Base-by-base conservation (phyloP, 768 basidiomycete species). In the Mycena galopus region DNA sequence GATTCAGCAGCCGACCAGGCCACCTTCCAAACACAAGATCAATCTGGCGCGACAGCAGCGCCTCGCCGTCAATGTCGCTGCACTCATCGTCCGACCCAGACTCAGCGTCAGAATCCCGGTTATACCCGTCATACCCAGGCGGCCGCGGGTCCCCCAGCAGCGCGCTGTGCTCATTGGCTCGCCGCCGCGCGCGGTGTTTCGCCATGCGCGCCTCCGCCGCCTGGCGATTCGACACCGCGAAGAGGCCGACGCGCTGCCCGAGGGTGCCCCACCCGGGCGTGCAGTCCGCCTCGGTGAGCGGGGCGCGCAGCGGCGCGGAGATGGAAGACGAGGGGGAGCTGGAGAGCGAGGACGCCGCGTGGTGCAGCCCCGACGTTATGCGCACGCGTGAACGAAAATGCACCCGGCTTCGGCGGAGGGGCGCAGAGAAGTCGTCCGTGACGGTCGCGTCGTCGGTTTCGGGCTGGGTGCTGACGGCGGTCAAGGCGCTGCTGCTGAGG, bases 311-410 rank as follows among this genome's bases (percentile, higher is more conserved):
- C 21, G 94, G 95, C 1, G 88, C 94, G 44, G 94, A 95, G 73
- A 96, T 92, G 47, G 94, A 94, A 3, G 94, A 95, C 5, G 93
- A 94, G 4, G 88, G 88, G 1, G 94, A 94, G 51, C 87, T 86
- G 8, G 91, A 90, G 25, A 84, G 75, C 37, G 91, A 89, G 39
- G 69, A 35, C 23, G 85, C n/a, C n/a, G n/a, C 84, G 63, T 80
- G 81, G 57, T 84, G 83, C 47, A 88, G 75, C 30, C 89, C 89
- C 1, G 86, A 86, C 2, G 88, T 84, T 76, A 90, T 90, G 72
- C 90, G 86, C 53, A 90, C 89, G 10, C 89, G 87, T 56, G 89
- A 88, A 64, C 86, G 85, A 77, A 90, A 90, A 66, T 83, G 88
- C 0, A 90, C 89, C 27, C 76, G 68, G 23, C 67, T 67, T 30